phyloP scores from a whole-genome alignment of 2,329 filamentous ascomycete species.

The Colletotrichum sp. region DNA sequence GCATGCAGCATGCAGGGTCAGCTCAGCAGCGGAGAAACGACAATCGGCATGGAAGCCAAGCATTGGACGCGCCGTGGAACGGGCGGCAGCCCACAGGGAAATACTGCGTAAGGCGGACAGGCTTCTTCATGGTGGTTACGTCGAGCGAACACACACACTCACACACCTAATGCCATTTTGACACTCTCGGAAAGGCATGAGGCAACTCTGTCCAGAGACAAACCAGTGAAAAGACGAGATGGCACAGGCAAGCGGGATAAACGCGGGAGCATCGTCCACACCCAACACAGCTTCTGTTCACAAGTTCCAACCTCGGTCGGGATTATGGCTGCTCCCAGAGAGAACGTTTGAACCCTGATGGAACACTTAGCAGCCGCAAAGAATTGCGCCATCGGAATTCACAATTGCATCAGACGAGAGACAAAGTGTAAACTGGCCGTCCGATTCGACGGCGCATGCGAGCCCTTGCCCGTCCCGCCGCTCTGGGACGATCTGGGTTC shows the following conservation, averaged over 20 bases:
- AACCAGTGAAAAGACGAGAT: not conserved
- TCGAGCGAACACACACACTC: not conserved
- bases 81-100: not conserved
- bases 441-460: not conserved
- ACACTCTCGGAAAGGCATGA: not conserved
- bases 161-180: not conserved
- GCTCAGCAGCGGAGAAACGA: not conserved
- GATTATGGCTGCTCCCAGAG: not conserved
- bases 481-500: not conserved
- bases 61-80: not conserved
- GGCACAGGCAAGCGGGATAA: not conserved
- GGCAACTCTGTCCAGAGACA: not conserved
- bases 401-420: conserved; percentile 1
- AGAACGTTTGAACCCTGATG: not conserved
- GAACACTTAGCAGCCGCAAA: not conserved
- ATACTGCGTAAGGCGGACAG: not conserved
- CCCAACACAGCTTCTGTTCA: not conserved
- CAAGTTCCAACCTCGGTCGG: not conserved
- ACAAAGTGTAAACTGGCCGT: not conserved
- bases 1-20: not conserved
- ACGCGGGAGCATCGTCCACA: not conserved
- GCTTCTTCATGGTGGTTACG: not conserved
- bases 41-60: not conserved
- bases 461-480: not conserved
- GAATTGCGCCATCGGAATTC: conserved; percentile 12